Evolutionary conservation across 2,329 filamentous ascomycete genomes (phyloP).

Genomic region (Pseudogymnoascus sp.): DNA sequence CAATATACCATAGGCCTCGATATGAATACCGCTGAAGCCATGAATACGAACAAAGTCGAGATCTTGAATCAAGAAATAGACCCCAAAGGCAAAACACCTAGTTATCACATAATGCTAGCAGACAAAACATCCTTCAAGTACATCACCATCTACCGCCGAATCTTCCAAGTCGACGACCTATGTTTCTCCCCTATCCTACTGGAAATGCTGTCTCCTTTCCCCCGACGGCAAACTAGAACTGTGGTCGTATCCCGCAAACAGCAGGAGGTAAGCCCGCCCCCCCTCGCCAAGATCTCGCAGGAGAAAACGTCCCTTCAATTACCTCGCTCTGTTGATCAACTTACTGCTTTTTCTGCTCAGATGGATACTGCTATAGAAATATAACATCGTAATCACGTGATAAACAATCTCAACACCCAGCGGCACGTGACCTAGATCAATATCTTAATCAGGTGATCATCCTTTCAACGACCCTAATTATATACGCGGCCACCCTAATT

Average conservation of each 20-base stretch:
- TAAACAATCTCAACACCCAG: no score
- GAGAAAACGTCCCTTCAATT: constrained; percentile 27
- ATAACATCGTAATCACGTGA: no score
- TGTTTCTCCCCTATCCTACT: constrained; percentile 29
- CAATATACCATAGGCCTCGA: no score
- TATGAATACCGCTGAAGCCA: not conserved
- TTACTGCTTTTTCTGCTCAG: no score
- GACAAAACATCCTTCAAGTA: constrained; percentile 34
- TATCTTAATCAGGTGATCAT: not conserved
- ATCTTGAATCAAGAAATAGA: constrained; percentile 11
- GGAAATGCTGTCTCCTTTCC: constrained; percentile 31
- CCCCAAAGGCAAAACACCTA: constrained; percentile 11
- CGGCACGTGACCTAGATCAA: no score
- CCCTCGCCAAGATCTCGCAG: constrained; percentile 25
- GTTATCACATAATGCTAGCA: constrained; percentile 34
- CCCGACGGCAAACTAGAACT: constrained; percentile 36
- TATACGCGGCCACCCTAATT: not conserved
- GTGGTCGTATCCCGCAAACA: constrained; percentile 28
- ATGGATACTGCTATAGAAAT: not conserved
- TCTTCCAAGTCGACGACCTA: constrained; percentile 29
- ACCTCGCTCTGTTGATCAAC: constrained; percentile 23
- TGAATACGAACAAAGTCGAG: constrained; percentile 6
- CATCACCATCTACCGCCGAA: constrained; percentile 31
- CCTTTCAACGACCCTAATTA: not conserved
- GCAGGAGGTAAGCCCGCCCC: constrained; percentile 21